Base-by-base conservation (phyloP, 306 rosid genomes). In the Pyrus communis region DNA sequence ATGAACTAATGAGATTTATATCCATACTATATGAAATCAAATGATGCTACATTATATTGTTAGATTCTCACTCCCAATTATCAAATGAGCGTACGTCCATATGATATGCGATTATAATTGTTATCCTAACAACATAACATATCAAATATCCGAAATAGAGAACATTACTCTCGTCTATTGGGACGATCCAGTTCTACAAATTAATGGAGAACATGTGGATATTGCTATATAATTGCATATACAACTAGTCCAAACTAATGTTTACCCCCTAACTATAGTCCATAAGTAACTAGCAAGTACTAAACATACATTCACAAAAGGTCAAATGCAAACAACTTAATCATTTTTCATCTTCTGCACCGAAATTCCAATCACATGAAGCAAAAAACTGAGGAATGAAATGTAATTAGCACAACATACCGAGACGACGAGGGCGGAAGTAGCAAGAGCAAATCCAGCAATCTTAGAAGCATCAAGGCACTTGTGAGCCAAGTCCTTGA, bases 401-500 rank as follows among this genome's bases (percentile, higher is more conserved):
- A 54, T 33, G 21, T 21, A 30, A 7, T 31, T 28, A 4, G 43
- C 70, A 25, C 7, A 14, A 15, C 90, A 63, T 89, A 96, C 99
- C 79, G 99, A 92, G 74, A 96, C 98, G 75, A 96, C 89, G 40
- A 96, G 97, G 73, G 99, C 98, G 69, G 99, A 96, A 70, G 99
- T 91, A 67, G 98, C 99, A 74, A 96, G 99, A 60, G 99, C 97
- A 46, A 96, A 86, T 17, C 99, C 98, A 4, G 99, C 98, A 66
- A 96, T 84, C 83, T 96, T 96, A 71, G 97, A 74, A 65, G 93
- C 99, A 5, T 96, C 93, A 14, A 82, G 78, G 79, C 83, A 92
- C 69, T 89, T 96, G 19, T 85, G 78, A 59, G 96, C 83, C 15
- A 96, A 81, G 62, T 96, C 98, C 79, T 92, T 91, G 52, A 88